Base-by-base conservation (phyloP, 208 protist species). In the Acanthamoeba triangularis region DNA sequence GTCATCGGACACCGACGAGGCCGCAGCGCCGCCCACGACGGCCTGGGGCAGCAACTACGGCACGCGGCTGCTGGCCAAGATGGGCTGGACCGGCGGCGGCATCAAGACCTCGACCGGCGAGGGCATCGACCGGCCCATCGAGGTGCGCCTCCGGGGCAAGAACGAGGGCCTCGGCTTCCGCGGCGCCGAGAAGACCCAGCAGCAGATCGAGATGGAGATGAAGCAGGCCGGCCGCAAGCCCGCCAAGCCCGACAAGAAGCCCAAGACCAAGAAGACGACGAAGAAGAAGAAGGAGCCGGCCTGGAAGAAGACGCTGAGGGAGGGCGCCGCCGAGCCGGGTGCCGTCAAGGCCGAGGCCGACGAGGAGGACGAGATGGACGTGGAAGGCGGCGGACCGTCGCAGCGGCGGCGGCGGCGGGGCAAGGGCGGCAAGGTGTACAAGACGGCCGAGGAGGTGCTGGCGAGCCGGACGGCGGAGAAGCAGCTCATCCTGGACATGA, bases 31-130 rank as follows among this genome's bases (percentile, higher is more conserved):
- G 78, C 11, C 85, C 54, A 92, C n/a, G 25, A 92, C 56, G 18
- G 88, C 88, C 8, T 78, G 49, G 44, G 63, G 88, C 82, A 93
- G 63, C 44, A 52, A 47, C 44, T 93, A 80, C 41, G 88, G 88
- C 23, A 33, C 88, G 28, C 88, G 88, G 23, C 41, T 93, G 88
- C 63, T 93, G 63, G 88, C 59, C 63, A 93, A 78, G 88, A 93
- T 93, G 88, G 88, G 88, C n/a, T 93, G 88, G 88, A 80, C 88
- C 23, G 88, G 88, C 25, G 88, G 88, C 41, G 88, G 88, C 41
- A 69, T 93, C 61, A 76, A 93, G 63, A 93, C 88, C 3, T 93
- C 88, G 63, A 93, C 88, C 13, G 88, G 88, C 23, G 63, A 93
- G 63, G 88, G 88, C 63, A 93, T 93, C 41, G 88, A 69, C 25